These are phyloP conservation scores for Adansonia grandidieri DNA, from an alignment of 441 rosid species.

Conservation along the genomic window DNA sequence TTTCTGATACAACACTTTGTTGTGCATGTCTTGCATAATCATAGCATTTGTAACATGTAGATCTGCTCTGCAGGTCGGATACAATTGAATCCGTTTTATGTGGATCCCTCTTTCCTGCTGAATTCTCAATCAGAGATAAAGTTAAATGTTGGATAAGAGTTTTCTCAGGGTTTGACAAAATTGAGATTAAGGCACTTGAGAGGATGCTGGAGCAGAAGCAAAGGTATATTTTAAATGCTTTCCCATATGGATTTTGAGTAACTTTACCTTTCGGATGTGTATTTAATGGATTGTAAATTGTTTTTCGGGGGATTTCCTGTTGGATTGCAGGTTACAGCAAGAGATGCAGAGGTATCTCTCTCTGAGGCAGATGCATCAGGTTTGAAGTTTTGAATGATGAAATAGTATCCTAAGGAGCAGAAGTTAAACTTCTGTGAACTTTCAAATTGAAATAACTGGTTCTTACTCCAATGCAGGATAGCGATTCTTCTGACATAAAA, in stretches of 20 bases:
- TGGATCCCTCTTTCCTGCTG: slow-evolving; percentile 72
- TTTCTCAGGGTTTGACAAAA: slow-evolving; percentile 81
- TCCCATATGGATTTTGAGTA: slow-evolving; percentile 26
- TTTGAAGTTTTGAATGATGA: slow-evolving; percentile 39
- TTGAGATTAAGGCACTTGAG: slow-evolving; percentile 93
- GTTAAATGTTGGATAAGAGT: slow-evolving; percentile 80
- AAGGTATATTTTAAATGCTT: slow-evolving; percentile 52
- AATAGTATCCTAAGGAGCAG: slow-evolving; percentile 20
- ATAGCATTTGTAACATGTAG: slow-evolving; percentile 22
- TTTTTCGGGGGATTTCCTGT: slow-evolving; percentile 47
- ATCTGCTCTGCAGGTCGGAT: slow-evolving; percentile 82
- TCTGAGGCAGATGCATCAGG: slow-evolving; percentile 88
- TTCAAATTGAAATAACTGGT: slow-evolving; percentile 26
- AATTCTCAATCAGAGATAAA: slow-evolving; percentile 64
- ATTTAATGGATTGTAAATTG: slow-evolving; percentile 44
- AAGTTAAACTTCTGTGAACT: slow-evolving; percentile 24
- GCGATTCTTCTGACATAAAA: slow-evolving; percentile 80
- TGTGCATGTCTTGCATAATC: not conserved
- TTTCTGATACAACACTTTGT: slow-evolving; percentile 17
- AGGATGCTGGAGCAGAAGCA: slow-evolving; percentile 96
- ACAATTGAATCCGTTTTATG: slow-evolving; percentile 77
- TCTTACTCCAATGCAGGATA: slow-evolving; percentile 63
- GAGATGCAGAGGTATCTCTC: slow-evolving; percentile 95
- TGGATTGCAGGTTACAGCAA: slow-evolving; percentile 90
- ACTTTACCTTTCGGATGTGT: slow-evolving; percentile 31